phyloP scores from a whole-genome alignment of 495 filamentous ascomycete genomes.

The Mytilinidion resinicola region DNA sequence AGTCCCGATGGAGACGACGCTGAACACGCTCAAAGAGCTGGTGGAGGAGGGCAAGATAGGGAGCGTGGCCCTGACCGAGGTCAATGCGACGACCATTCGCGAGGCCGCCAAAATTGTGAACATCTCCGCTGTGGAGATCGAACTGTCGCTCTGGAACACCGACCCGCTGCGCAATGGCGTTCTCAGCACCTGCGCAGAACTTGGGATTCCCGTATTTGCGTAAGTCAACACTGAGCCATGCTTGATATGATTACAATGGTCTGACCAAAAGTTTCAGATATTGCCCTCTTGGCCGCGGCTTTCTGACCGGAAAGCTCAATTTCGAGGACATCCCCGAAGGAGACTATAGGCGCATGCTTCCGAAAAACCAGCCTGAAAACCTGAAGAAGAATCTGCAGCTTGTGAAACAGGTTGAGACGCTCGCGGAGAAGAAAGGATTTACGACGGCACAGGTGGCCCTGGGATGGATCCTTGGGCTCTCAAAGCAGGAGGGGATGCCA shows the following conservation, averaged over 20 bases:
- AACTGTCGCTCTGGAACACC: slow-evolving; percentile 62
- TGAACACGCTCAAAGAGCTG: slow-evolving; percentile 46
- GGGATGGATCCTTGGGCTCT: slow-evolving; percentile 57
- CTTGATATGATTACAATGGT: background rate
- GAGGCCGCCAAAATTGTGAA: slow-evolving; percentile 62
- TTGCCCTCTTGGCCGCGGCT: slow-evolving; percentile 6
- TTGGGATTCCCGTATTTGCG: slow-evolving; percentile 65
- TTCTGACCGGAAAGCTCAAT: background rate
- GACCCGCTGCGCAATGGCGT: slow-evolving; percentile 66
- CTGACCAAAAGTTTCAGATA: background rate
- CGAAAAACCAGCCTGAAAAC: slow-evolving; percentile 39
- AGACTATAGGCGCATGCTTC: slow-evolving; percentile 9
- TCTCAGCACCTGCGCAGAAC: slow-evolving; percentile 59
- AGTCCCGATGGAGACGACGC: slow-evolving; percentile 50
- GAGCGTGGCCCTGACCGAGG: slow-evolving; percentile 67
- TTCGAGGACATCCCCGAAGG: slow-evolving; percentile 6
- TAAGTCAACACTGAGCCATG: slow-evolving; percentile 25
- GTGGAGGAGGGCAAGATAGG: slow-evolving; percentile 68
- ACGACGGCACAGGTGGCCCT: slow-evolving; percentile 72
- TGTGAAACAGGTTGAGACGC: slow-evolving; percentile 52
- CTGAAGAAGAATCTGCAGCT: slow-evolving; percentile 67
- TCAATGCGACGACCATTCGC: slow-evolving; percentile 64
- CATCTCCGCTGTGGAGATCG: slow-evolving; percentile 68
- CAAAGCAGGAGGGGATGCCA: slow-evolving; percentile 53
- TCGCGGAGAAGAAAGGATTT: slow-evolving; percentile 63